Base-by-base conservation (phyloP, 768 basidiomycete species). In the Rhodosporidiobolus sp. region DNA sequence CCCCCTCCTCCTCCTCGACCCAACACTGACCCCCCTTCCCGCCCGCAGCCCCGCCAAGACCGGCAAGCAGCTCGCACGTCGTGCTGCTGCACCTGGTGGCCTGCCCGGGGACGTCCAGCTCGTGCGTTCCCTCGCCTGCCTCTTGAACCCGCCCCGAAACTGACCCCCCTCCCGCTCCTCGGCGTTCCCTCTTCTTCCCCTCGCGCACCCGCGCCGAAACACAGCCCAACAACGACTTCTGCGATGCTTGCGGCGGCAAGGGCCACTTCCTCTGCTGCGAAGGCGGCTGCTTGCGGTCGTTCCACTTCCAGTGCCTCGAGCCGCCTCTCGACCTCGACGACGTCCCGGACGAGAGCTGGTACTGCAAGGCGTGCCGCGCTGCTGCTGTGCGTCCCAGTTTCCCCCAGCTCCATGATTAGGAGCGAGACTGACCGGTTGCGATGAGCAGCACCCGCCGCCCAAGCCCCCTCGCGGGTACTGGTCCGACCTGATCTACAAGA, bases 191-290 rank as follows among this genome's bases (percentile, higher is more conserved):
- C 30, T 45, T 9, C 8, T 32, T 22, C 54, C 19, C 24, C 28
- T 17, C n/a, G 12, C 58, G 1, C 30, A 4, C 10, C 32, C 54
- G 34, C 54, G 9, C 59, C n/a, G n/a, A n/a, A 38, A 22, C 30
- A 59, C 65, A 84, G 83, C 80, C 81, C 61, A 84, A 84, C 70
- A 79, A 83, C 73, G 84, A 84, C 70, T 82, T 78, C 62, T 84
- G 84, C 72, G 82, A 83, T 11, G 76, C 81, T 0, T 84, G 84
- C 76, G 69, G 79, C 43, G 83, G 82, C 30, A 82, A 81, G 75
- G 95, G 95, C 59, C 87, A 90, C 55, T 85, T 98, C 72, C 87
- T 99, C 28, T 98, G 96, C 80, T 99, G 96, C 81, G 96, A 98
- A 81, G 75, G 75, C 45, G 94, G 94, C 28, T 99, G 96, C 80